Evolutionary conservation across 2,329 filamentous ascomycete species (phyloP), one percentile per base, ranked within the genome.

Genomic region (Spiromastix sp.): DNA sequence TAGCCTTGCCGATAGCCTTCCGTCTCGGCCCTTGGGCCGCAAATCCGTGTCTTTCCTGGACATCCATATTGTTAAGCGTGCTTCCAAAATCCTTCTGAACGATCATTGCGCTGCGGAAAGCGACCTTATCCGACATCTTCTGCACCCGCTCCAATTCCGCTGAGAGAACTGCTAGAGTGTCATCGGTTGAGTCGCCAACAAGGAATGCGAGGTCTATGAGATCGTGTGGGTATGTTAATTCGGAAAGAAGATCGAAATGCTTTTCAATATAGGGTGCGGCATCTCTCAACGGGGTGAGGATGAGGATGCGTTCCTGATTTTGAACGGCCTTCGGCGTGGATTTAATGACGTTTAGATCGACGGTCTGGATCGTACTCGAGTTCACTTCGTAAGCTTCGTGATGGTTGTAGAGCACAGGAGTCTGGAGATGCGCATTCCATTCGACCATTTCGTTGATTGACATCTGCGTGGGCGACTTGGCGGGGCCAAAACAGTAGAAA

Each of bases 401-500:
- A 61, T 89, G 84, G 66, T 98, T 98, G 71, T 93, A 95, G 46
- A 94, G 75, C 48, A 98, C 86, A 32, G 91, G 91, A 3, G 91
- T 96, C 50, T 87, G 79, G 43, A 91, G 68, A 55, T 94, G 87
- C 39, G 77, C 78, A 47, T 83, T 81, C 91, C 91, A 98, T 45
- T 85, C 74, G 42, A 79, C 79, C 59, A 89, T 81, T 57, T 98
- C 91, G 57, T 95, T 95, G 37, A 81, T 67, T 27, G 82, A 77
- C 85, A 98, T 94, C 45, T 91, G 78, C 78, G 93, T 93, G 35
- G 91, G 91, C n/a, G 91, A 77, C 67, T 93, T 95, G 16, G 81
- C 77, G 10, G 91, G 89, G 9, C 91, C 91, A 74, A 86, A 96
- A 68, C 91, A 98, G 65, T 94, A 93, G 64, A 93, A 95, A 64